Percentiles rank a stretch among this genome's conserved stretches.
Evolutionary conservation across 106 monocot species (phyloP).

Genomic region (Posidonia australis): DNA sequence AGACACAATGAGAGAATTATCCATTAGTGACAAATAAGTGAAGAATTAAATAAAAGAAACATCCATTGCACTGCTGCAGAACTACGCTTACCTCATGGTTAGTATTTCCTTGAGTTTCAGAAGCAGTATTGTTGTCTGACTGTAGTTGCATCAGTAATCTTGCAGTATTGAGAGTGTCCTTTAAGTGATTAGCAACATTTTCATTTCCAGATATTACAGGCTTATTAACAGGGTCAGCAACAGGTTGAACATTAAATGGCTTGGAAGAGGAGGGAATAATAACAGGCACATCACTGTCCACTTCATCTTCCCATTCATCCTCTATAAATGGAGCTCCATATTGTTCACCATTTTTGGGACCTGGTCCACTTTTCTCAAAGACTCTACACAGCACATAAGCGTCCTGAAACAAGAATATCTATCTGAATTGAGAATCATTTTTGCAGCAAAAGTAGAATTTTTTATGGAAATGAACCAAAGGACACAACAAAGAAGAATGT

Average conservation of each 20-base stretch:
- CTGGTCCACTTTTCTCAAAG: conserved; percentile 73
- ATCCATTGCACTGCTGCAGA: not conserved
- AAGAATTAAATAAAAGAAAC: not conserved
- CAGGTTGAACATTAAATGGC: not conserved
- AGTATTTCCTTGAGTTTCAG: conserved; percentile 5
- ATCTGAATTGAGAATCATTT: not conserved
- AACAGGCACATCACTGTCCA: conserved; percentile 10
- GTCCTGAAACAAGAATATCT: conserved; percentile 28
- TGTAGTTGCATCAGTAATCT: conserved; percentile 11
- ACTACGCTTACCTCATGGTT: conserved; percentile 15
- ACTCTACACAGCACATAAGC: conserved; percentile 61
- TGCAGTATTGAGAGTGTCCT: conserved; percentile 5
- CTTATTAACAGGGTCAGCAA: conserved; percentile 1
- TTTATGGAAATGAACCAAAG: not conserved
- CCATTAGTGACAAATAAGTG: not conserved
- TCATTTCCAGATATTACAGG: conserved; percentile 12
- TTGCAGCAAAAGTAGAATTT: not conserved
- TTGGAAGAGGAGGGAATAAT: conserved; percentile 14
- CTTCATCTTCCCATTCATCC: conserved; percentile 58
- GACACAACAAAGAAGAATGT: no score
- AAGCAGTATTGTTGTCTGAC: conserved; percentile 7
- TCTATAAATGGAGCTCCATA: conserved; percentile 87
- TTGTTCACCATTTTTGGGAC: conserved; percentile 90
- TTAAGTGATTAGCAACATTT: conserved; percentile 5
- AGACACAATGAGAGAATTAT: not conserved